Evolutionary conservation across 371 early-diverging fungal species (phyloP).

Genomic region (Choanephora cucurbitarum): DNA sequence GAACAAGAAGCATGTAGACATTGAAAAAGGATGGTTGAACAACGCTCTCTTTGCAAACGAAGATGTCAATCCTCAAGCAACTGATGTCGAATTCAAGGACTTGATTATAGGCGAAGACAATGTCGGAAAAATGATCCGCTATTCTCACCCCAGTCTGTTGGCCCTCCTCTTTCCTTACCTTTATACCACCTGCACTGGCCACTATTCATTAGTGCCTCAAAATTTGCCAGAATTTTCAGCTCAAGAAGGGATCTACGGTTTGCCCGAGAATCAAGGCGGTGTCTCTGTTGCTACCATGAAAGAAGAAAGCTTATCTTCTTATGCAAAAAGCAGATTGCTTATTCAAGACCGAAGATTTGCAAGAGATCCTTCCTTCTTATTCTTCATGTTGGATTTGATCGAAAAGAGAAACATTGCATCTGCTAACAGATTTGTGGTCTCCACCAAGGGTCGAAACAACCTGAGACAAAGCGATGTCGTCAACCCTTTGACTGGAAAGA

Average conservation of each 20-base stretch:
- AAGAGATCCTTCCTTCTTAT: slow-evolving; percentile 6
- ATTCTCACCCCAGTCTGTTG: slow-evolving; percentile 1
- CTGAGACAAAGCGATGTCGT: background rate
- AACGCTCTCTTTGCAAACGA: slow-evolving; percentile 5
- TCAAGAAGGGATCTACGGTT: background rate
- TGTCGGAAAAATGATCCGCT: background rate
- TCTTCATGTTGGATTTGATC: slow-evolving; percentile 2
- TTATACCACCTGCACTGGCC: slow-evolving; percentile 1
- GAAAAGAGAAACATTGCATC: slow-evolving; percentile 4
- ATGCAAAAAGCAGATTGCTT: background rate
- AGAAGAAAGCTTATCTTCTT: background rate
- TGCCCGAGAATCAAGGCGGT: background rate
- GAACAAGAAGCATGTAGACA: slow-evolving; percentile 1
- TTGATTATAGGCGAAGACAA: slow-evolving; percentile 1
- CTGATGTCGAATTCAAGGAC: slow-evolving; percentile 5
- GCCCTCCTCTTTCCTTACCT: slow-evolving; percentile 3
- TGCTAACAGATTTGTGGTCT: background rate
- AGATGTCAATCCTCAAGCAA: background rate
- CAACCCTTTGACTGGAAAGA: background rate
- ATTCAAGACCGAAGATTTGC: slow-evolving; percentile 5
- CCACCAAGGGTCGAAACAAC: slow-evolving; percentile 4
- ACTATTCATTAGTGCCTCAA: slow-evolving; percentile 5
- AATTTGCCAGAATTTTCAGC: background rate
- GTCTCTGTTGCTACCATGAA: background rate
- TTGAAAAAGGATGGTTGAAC: background rate